Percentiles rank a stretch among this genome's conserved stretches.
Conservation (phyloP, 768 basidiomycete species). For the Leucocoprinus birnbaumii region DNA sequence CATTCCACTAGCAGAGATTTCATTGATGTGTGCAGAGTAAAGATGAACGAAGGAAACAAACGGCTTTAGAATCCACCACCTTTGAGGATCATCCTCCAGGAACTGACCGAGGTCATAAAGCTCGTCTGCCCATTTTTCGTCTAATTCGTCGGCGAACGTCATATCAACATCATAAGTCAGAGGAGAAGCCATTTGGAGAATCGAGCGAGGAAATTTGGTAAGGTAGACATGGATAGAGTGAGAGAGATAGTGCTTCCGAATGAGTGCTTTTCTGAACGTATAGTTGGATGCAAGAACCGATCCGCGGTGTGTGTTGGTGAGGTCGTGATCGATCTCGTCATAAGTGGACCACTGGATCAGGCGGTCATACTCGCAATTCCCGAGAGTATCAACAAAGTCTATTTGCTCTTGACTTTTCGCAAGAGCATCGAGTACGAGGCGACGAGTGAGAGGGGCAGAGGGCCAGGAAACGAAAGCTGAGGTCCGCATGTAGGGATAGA, state of each 20-base stretch:
- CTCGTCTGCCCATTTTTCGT: constrained; percentile 91
- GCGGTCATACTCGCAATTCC: constrained; percentile 9
- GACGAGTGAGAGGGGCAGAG: constrained; percentile 42
- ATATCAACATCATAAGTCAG: constrained; percentile 83
- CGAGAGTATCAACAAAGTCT: constrained; percentile 12
- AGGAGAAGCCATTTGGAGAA: constrained; percentile 57
- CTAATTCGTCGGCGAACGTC: constrained; percentile 89
- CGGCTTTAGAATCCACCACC: constrained; percentile 97
- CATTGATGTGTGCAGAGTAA: constrained; percentile 6
- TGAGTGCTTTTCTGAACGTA: constrained; percentile 88
- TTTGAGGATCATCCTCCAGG: constrained; percentile 41
- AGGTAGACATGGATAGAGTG: constrained; percentile 68
- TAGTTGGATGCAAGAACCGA: constrained; percentile 75
- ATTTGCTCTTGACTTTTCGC: not conserved
- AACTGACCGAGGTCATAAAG: constrained; percentile 78
- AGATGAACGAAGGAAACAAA: constrained; percentile 22
- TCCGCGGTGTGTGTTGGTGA: constrained; percentile 49
- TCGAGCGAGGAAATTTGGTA: constrained; percentile 63
- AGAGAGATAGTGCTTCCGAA: constrained; percentile 91
- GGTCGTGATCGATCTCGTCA: constrained; percentile 79
- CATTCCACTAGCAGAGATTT: constrained; percentile 59
- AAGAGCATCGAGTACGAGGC: constrained; percentile 43
- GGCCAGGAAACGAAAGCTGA: constrained; percentile 43
- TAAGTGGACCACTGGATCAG: constrained; percentile 86
- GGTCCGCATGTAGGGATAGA: not conserved